These are phyloP conservation scores for Syncephalis plumigaleata DNA, from an alignment of 371 early-diverging fungal species.

Conservation along the genomic window DNA sequence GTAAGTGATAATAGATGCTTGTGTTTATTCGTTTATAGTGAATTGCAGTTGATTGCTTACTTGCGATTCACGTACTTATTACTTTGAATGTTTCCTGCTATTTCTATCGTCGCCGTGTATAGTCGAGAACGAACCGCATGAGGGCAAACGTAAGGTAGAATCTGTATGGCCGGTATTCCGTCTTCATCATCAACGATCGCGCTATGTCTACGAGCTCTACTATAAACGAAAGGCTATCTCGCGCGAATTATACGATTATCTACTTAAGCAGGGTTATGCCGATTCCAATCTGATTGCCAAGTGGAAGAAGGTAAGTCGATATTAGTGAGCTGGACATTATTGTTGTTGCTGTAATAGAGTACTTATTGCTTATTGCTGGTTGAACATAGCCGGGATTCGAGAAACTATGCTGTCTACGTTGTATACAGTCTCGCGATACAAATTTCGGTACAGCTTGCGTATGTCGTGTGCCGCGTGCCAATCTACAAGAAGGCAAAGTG, in stretches of 20 bases:
- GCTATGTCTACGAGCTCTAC: conserved; percentile 90
- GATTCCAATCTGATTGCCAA: conserved; percentile 93
- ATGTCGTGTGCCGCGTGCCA: conserved; percentile 91
- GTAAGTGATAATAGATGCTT: conserved; percentile 38
- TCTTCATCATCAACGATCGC: conserved; percentile 92
- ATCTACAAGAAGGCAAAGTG: conserved; percentile 70
- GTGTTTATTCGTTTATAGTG: too few relatives aligned
- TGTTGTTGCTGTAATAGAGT: not conserved
- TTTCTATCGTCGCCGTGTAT: too few relatives aligned
- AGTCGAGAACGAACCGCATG: conserved; percentile 93
- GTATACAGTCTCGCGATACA: conserved; percentile 93
- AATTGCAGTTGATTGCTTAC: too few relatives aligned
- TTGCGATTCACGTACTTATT: too few relatives aligned
- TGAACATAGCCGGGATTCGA: conserved; percentile 87
- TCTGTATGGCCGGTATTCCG: conserved; percentile 91
- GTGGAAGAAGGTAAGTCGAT: conserved; percentile 93
- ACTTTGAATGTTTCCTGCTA: too few relatives aligned
- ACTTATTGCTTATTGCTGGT: not conserved
- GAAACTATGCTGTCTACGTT: conserved; percentile 92
- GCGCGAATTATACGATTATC: conserved; percentile 80
- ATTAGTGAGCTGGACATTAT: too few relatives aligned
- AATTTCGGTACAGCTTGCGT: conserved; percentile 96
- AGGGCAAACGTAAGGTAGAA: conserved; percentile 89
- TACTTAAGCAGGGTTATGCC: conserved; percentile 77
- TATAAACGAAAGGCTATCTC: conserved; percentile 90